Base-by-base conservation (phyloP, 2,329 filamentous ascomycete species). In the Elsinoe necatrix region DNA sequence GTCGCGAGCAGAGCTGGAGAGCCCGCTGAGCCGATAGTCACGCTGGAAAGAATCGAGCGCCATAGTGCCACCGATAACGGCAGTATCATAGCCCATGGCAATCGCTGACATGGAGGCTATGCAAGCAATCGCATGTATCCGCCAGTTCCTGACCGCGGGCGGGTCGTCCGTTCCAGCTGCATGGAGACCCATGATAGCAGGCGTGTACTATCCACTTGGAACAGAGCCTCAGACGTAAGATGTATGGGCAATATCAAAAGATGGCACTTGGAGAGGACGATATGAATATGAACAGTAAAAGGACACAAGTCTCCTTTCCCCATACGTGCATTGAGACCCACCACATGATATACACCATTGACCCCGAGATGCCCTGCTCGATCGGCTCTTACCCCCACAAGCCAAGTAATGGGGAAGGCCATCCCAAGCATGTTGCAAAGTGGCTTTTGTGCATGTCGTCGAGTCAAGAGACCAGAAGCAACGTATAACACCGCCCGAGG, bases 71-170 rank as follows among this genome's bases (percentile, higher is more conserved):
- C 71, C 70, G 54, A 73, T 72, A 21, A 73, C 69, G 27, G 68
- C 66, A 9, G 63, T 64, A 50, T 66, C 64, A 34, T 65, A 65
- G 29, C 64, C 64, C 61, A 62, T 72, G 29, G 69, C 69, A 55
- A 72, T 61, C 29, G 68, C 65, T 18, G 68, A 69, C 68, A 72
- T 71, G 6, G 67, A 70, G 16, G 75, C 77, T 61, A 82, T 80
- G 64, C 77, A 81, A 51, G 82, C 83, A 62, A 86, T 75, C 57
- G 77, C 75, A 61, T 84, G 80, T 31, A 84, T 80, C 57, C 82
- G 78, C 83, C 83, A 86, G 66, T 82, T 82, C 70, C 86, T 85
- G 58, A 86, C 81, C 66, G 84, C 78, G 14, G 77, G 75, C 21
- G 84, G 84, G 65, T 87, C 83, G 7, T 54, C 37, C 12, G 47